A percentile compares a stretch with the other conserved stretches of the same genome.
Conservation (phyloP, 2,329 filamentous ascomycete genomes). For the Penicillium sp. region DNA sequence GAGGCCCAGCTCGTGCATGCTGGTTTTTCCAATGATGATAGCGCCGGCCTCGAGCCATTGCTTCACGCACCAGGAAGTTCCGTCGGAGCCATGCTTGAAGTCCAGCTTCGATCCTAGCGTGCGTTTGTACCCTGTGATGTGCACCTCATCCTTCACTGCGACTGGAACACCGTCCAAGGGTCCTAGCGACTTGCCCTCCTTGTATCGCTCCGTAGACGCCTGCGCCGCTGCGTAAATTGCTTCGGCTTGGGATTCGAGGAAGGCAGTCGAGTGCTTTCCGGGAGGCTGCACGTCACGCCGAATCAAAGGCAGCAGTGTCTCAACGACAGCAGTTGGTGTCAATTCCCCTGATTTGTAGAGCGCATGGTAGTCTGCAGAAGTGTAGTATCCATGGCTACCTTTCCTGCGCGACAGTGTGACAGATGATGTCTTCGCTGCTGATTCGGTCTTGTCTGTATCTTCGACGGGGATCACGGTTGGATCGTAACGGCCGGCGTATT, state of each 20-base stretch:
- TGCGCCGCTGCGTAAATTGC: slow-evolving; percentile 67
- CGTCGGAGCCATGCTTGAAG: slow-evolving; percentile 51
- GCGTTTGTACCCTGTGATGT: slow-evolving; percentile 69
- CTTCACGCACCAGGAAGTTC: slow-evolving; percentile 70
- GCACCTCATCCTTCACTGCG: slow-evolving; percentile 79
- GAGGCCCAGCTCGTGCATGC: slow-evolving; percentile 79
- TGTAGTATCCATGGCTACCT: slow-evolving; percentile 59
- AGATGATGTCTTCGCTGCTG: slow-evolving; percentile 18
- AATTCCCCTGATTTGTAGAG: slow-evolving; percentile 69
- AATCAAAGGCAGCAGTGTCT: slow-evolving; percentile 72
- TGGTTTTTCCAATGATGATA: slow-evolving; percentile 72
- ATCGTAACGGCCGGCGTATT: slow-evolving; percentile 57
- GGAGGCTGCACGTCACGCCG: slow-evolving; percentile 57
- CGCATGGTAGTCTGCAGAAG: slow-evolving; percentile 74
- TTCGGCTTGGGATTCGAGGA: slow-evolving; percentile 67
- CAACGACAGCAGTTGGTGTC: slow-evolving; percentile 72
- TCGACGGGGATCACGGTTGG: slow-evolving; percentile 57
- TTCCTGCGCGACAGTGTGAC: slow-evolving; percentile 39
- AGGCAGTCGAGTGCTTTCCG: slow-evolving; percentile 70
- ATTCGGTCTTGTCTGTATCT: slow-evolving; percentile 15
- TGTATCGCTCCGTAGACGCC: slow-evolving; percentile 73
- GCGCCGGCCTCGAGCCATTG: slow-evolving; percentile 75
- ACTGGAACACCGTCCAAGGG: slow-evolving; percentile 81
- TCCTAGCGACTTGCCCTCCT: slow-evolving; percentile 64
- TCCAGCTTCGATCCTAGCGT: slow-evolving; percentile 66